These are phyloP conservation scores for Myxozyma lipomycoides DNA, from an alignment of 805 yeast genomes.

Conservation along the genomic window DNA sequence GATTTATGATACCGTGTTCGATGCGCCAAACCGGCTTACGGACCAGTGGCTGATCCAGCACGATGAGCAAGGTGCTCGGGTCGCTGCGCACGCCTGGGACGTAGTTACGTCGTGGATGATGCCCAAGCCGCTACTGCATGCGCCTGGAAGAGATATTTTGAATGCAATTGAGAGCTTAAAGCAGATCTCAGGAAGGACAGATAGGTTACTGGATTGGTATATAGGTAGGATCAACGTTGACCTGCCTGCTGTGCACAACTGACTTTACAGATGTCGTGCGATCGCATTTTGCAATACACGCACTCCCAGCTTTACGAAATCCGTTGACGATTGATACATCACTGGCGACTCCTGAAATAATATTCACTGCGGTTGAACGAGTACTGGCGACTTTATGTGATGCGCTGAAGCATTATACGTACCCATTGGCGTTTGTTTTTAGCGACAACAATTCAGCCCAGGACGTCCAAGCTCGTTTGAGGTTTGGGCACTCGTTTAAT, in stretches of 20 bases:
- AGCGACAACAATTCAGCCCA: not conserved
- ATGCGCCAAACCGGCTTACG: slow-evolving; percentile 10
- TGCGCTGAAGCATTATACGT: slow-evolving; percentile 17
- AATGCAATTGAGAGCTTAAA: slow-evolving; percentile 4
- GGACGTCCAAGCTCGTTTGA: slow-evolving; percentile 3
- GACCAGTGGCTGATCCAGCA: slow-evolving; percentile 5
- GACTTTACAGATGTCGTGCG: slow-evolving; percentile 19
- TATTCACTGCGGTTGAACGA: not conserved
- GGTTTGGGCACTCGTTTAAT: slow-evolving; percentile 13
- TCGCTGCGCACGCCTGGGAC: slow-evolving; percentile 14
- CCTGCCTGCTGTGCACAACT: not conserved
- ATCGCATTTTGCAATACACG: slow-evolving; percentile 21
- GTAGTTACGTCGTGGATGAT: slow-evolving; percentile 19
- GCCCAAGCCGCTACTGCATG: slow-evolving; percentile 20
- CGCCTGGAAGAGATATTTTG: slow-evolving; percentile 8
- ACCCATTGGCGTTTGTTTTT: slow-evolving; percentile 12
- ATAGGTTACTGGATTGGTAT: slow-evolving; percentile 24
- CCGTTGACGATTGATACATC: not conserved
- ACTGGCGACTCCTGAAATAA: not conserved
- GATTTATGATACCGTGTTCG: slow-evolving; percentile 18
- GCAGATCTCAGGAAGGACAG: slow-evolving; percentile 1
- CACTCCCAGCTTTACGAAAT: slow-evolving; percentile 14
- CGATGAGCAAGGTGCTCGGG: slow-evolving; percentile 1
- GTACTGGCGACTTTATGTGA: slow-evolving; percentile 13
- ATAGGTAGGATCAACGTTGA: slow-evolving; percentile 12